These are phyloP conservation scores for Trichoderma sp. DNA, from an alignment of 2,329 filamentous ascomycete species.

Conservation along the genomic window DNA sequence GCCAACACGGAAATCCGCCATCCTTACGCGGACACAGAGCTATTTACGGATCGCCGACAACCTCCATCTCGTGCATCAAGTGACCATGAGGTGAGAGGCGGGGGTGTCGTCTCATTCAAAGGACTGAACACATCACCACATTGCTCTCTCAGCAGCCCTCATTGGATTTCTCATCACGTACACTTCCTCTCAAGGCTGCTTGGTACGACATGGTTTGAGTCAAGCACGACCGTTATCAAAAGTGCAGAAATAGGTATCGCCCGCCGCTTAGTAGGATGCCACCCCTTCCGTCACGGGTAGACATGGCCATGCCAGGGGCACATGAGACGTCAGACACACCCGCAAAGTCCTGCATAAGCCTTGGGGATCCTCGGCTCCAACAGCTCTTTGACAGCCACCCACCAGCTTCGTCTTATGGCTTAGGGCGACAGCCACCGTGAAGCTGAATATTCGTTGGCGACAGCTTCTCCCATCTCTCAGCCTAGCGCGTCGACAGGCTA, in stretches of 20 bases:
- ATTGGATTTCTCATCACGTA: neutral
- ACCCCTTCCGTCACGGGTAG: neutral
- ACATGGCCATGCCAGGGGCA: slow-evolving; percentile 1
- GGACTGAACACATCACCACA: neutral
- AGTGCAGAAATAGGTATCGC: neutral
- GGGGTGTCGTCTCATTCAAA: neutral
- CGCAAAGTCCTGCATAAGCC: slow-evolving; percentile 16
- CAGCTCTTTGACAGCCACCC: slow-evolving; percentile 2
- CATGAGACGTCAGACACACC: slow-evolving; percentile 4
- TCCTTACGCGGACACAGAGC: neutral
- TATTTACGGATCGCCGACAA: slow-evolving; percentile 5
- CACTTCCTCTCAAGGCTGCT: neutral
- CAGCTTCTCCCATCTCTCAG: neutral
- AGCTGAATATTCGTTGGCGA: neutral
- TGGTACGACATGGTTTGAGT: neutral
- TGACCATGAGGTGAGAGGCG: neutral
- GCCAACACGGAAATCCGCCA: neutral
- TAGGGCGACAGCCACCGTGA: slow-evolving; percentile 1
- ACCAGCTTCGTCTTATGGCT: neutral
- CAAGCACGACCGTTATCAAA: neutral
- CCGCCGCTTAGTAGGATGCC: neutral
- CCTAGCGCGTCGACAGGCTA: neutral
- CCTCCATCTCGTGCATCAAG: neutral
- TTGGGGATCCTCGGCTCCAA: neutral
- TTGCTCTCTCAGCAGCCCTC: neutral